Base-by-base conservation (phyloP, 257 asterid genomes). In the Primulina eburnea region DNA sequence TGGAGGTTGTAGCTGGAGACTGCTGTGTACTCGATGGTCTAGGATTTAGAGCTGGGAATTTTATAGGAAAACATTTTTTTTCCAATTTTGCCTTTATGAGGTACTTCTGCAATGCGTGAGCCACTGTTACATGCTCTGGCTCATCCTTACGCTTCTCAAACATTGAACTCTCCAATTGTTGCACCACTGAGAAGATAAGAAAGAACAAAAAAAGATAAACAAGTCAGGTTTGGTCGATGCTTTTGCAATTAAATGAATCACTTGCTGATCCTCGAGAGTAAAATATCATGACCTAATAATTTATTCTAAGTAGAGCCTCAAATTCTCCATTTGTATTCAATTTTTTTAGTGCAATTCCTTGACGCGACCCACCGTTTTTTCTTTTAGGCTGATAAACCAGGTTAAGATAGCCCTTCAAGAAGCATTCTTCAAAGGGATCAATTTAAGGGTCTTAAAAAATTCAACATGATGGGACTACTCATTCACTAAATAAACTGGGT, bases 111-210 rank as follows among this genome's bases (percentile, higher is more conserved):
- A 94, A 81, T 18, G 98, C 98, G 52, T 97, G 91, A 65, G 97
- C 98, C 53, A 89, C 97, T 1, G 88, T 88, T 71, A 88, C 91
- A 52, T 94, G 99, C 85, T 94, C 99, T 74, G 86, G 97, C 83
- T 91, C 98, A 56, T 94, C 99, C 67, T 72, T 89, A 58, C 61
- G 64, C 80, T 76, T 83, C 34, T 87, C 95, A 14, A 76, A 77
- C 26, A 73, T 52, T 67, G 95, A 80, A 65, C 78, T 77, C 75
- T 85, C 97, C 32, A 85, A 77, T 78, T 86, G 95, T 79, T 82
- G 97, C 76, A 85, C 91, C 79, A 91, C 97, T 88, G 89, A 55
- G 70, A 37, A 75, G 75, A 73, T 24, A 65, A 35, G 70, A 72
- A 76, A 17, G 50, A 69, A 73, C 52, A 73, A 40, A 67, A 34